These are phyloP conservation scores for Asterochloris sp. DNA, from an alignment of 139 green algal species.

Conservation along the genomic window DNA sequence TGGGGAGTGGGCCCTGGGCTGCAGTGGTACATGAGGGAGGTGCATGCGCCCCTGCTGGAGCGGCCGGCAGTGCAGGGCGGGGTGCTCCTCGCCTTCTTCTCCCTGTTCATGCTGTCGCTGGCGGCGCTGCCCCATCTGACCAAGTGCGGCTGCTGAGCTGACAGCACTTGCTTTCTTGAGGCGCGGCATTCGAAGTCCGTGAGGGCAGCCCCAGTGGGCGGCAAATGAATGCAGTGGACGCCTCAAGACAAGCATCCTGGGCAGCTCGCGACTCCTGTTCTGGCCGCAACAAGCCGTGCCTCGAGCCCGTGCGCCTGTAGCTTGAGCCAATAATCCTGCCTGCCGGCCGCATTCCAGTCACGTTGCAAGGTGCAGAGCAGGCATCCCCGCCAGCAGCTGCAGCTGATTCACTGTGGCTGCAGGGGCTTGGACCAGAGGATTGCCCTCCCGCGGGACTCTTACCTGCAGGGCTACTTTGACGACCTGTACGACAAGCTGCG, in stretches of 20 bases:
- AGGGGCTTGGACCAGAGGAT: conserved; percentile 85
- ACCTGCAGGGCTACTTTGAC: conserved; percentile 87
- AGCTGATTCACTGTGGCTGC: neutral
- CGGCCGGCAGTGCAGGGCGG: conserved; percentile 38
- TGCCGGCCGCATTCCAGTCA: neutral
- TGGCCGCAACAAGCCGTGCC: too few relatives aligned
- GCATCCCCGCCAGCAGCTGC: neutral
- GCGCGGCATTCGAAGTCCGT: neutral
- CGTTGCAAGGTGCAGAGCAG: neutral
- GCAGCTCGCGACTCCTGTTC: neutral
- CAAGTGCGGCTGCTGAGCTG: conserved; percentile 19
- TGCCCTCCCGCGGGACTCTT: conserved; percentile 84
- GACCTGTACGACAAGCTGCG: conserved; percentile 67
- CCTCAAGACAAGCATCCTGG: neutral
- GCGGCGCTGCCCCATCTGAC: conserved; percentile 38
- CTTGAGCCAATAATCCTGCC: neutral
- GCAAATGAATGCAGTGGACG: neutral
- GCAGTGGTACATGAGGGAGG: conserved; percentile 52
- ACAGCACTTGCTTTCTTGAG: neutral
- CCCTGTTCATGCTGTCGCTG: conserved; percentile 25
- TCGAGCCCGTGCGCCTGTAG: too few relatives aligned
- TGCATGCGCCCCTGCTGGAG: conserved; percentile 57
- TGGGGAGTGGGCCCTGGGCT: conserved; percentile 21
- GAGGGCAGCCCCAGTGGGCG: neutral
- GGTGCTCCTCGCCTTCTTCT: conserved; percentile 47